phyloP scores from a whole-genome alignment of 1,139 yeast species.

The Pichia sp. region DNA sequence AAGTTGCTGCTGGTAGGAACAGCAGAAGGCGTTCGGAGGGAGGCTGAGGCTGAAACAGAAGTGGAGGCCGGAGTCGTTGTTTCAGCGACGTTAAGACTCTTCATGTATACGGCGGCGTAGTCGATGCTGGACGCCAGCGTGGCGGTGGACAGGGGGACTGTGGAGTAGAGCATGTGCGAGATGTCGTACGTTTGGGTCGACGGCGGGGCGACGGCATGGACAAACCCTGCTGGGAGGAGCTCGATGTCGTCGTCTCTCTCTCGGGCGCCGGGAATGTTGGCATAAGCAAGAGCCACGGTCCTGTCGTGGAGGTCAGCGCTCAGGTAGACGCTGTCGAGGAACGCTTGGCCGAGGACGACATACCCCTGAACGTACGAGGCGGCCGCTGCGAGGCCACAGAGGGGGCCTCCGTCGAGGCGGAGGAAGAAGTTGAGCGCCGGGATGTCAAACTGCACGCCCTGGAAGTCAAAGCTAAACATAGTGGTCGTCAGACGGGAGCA shows the following conservation, averaged over 20 bases:
- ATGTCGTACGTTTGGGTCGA: slow-evolving; percentile 7
- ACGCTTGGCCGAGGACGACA: slow-evolving; percentile 62
- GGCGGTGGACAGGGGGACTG: background rate
- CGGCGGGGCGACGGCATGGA: slow-evolving; percentile 8
- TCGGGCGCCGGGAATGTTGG: slow-evolving; percentile 26
- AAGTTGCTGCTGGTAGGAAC: too few relatives aligned
- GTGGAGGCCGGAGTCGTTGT: background rate
- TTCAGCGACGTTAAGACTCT: background rate
- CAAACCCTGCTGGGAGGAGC: slow-evolving; percentile 15
- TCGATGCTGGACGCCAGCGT: background rate
- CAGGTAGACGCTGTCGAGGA: slow-evolving; percentile 66
- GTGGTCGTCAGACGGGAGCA: slow-evolving; percentile 32
- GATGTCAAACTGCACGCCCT: slow-evolving; percentile 45
- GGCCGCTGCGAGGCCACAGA: slow-evolving; percentile 15
- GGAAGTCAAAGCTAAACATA: slow-evolving; percentile 43
- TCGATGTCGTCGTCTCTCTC: slow-evolving; percentile 9
- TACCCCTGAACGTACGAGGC: slow-evolving; percentile 29
- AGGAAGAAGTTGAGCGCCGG: slow-evolving; percentile 41
- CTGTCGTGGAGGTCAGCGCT: slow-evolving; percentile 69
- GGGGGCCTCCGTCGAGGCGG: slow-evolving; percentile 14
- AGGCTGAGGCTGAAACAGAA: too few relatives aligned
- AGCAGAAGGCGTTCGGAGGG: too few relatives aligned
- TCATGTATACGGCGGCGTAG: slow-evolving; percentile 1
- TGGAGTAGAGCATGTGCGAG: slow-evolving; percentile 6
- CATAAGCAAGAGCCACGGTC: slow-evolving; percentile 62